phyloP scores from a whole-genome alignment of 805 yeast genomes.

The Starmerella geochares region DNA sequence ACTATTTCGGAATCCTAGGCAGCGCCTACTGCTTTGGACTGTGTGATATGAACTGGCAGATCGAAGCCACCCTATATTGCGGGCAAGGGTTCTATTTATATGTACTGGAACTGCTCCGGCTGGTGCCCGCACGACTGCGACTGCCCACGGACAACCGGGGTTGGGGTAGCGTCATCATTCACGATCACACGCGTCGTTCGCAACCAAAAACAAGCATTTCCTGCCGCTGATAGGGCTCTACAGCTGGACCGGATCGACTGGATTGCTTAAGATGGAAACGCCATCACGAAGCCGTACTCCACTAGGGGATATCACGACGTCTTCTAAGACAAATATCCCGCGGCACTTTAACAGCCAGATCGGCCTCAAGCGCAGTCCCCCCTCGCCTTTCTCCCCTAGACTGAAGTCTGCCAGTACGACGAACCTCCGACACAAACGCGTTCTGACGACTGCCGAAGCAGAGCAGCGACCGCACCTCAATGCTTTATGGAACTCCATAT shows the following conservation, averaged over 20 bases:
- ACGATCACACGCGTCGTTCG: neutral
- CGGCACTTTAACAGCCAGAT: neutral
- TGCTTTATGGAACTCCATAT: slow-evolving; percentile 5
- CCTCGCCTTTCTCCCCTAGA: slow-evolving; percentile 12
- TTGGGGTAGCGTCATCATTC: neutral
- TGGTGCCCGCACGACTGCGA: neutral
- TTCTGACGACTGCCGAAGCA: neutral
- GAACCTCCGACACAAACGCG: neutral
- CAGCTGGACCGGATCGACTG: no score
- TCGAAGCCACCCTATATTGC: slow-evolving; percentile 1
- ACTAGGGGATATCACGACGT: slow-evolving; percentile 13
- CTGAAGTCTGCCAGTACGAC: slow-evolving; percentile 4
- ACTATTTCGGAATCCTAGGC: neutral
- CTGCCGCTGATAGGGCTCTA: no score
- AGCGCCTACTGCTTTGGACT: neutral
- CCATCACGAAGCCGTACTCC: slow-evolving; percentile 5
- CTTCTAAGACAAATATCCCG: slow-evolving; percentile 5
- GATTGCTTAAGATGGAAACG: no score
- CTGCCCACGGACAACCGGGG: neutral
- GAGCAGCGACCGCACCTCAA: slow-evolving; percentile 8
- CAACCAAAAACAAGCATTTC: neutral
- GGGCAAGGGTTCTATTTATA: no score
- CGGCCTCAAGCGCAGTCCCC: slow-evolving; percentile 11
- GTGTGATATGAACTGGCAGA: neutral
- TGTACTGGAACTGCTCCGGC: no score